Base-by-base conservation (phyloP, 768 basidiomycete genomes). In the Rhodotorula graminis region DNA sequence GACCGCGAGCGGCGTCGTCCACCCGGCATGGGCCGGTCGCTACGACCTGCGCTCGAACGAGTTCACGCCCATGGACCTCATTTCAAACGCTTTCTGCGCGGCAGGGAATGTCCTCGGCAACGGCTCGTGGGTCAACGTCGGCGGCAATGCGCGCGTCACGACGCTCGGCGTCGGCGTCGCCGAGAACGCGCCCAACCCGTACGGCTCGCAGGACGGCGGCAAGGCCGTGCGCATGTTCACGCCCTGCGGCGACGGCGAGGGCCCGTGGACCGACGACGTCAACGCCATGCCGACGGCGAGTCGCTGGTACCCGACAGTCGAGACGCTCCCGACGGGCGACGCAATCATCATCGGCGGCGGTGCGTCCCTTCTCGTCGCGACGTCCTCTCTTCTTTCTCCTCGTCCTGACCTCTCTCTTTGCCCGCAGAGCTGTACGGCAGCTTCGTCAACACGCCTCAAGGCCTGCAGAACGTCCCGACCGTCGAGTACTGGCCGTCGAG, bases 301-400 rank as follows among this genome's bases (percentile, higher is more conserved):
- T 52, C 27, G 92, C 46, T 93, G 92, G 91, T 93, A 93, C 80
- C 91, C 91, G 18, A 69, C 53, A 75, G 80, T 90, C 85, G 91
- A 84, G 75, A 79, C 80, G 21, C 76, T 84, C 4, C 87, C 85
- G 1, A 88, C 93, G 78, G 94, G 94, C 57, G 16, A 92, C 91
- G 83, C 93, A 42, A 89, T 84, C 71, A 84, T 97, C 74, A 88
- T 78, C 18, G 70, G 77, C 9, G 73, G 73, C 40, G 64, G 44
- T 42, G 42, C 40, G 53, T 19, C 21, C 59, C 21, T 14, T 42
- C 27, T 10, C 40, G 10, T 19, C 40, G 58, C n/a, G n/a, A n/a
- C n/a, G n/a, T n/a, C n/a, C n/a, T n/a, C n/a, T n/a, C n/a, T n/a
- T n/a, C n/a, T n/a, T n/a, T n/a, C n/a, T n/a, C n/a, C 55, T 7